Evolutionary conservation across 192 early-diverging fungal species (phyloP), one percentile per base, ranked within the genome.

Genomic region (Allomyces macrogynus): DNA sequence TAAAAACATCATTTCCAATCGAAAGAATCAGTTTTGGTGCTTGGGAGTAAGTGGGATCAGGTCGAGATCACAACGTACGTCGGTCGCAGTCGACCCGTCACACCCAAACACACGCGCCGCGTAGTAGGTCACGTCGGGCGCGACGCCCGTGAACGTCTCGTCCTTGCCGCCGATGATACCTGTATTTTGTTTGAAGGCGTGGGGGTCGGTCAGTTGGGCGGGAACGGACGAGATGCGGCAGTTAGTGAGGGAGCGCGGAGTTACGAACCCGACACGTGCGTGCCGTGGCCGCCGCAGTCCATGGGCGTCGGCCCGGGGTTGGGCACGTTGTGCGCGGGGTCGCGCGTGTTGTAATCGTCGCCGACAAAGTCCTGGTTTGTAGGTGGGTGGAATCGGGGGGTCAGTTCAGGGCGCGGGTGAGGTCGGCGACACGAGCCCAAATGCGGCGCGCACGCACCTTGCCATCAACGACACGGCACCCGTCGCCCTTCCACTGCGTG

Each of bases 181-280:
- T 67, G 67, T n/a, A n/a, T n/a, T n/a, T n/a, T n/a, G n/a, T n/a
- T n/a, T n/a, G n/a, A n/a, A n/a, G n/a, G n/a, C n/a, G n/a, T n/a
- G n/a, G n/a, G n/a, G n/a, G n/a, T n/a, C n/a, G n/a, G n/a, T n/a
- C n/a, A n/a, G n/a, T n/a, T n/a, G n/a, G 9, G 62, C 82, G 44
- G 71, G 77, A 57, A 84, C 74, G 25, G 84, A 82, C 22, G 68
- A 69, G 25, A n/a, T n/a, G n/a, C n/a, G n/a, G n/a, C n/a, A n/a
- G n/a, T 84, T 84, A 5, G 85, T 67, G 87, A 88, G 81, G 54
- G 81, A 49, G 85, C n/a, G n/a, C n/a, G n/a, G n/a, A n/a, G n/a
- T 84, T 3, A 84, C 86, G 23, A 84, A 85, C 69, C 87, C n/a
- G 87, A 26, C 86, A 85, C 57, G 67, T 68, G 66, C 87, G 85